A percentile compares a stretch with the other conserved stretches of the same genome.
Conservation (phyloP, 2,329 filamentous ascomycete species). For the Neopestalotiopsis sp. region DNA sequence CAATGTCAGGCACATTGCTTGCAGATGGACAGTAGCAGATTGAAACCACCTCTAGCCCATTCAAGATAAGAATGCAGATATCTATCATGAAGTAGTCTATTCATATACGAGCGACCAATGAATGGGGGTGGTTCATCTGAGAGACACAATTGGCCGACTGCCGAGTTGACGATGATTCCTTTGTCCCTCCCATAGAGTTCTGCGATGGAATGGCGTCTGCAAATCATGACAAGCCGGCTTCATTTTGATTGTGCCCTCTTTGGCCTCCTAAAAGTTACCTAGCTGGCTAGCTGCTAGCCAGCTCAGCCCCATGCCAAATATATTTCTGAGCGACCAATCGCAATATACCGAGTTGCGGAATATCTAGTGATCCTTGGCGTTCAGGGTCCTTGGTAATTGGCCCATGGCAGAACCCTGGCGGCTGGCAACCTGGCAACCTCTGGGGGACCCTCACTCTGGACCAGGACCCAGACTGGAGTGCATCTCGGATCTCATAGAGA, state of each 20-base stretch:
- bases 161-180: neutral
- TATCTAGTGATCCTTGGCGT: neutral
- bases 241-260: neutral
- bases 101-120: no score
- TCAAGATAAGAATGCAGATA: neutral
- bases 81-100: neutral
- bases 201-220: neutral
- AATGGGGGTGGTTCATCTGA: no score
- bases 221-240: neutral
- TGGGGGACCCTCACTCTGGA: neutral
- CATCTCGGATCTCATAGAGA: neutral
- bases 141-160: no score
- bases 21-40: neutral
- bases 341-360: neutral
- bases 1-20: conserved; percentile 4
- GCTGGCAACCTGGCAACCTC: neutral
- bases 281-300: neutral
- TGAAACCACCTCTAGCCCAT: neutral
- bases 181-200: neutral
- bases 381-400: conserved; percentile 7
- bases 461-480: neutral
- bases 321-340: no score
- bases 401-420: neutral
- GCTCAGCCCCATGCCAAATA: neutral
- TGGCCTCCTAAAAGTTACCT: neutral